Conservation (phyloP, 2,329 filamentous ascomycete genomes). For the Rhynchosporium graminicola region DNA sequence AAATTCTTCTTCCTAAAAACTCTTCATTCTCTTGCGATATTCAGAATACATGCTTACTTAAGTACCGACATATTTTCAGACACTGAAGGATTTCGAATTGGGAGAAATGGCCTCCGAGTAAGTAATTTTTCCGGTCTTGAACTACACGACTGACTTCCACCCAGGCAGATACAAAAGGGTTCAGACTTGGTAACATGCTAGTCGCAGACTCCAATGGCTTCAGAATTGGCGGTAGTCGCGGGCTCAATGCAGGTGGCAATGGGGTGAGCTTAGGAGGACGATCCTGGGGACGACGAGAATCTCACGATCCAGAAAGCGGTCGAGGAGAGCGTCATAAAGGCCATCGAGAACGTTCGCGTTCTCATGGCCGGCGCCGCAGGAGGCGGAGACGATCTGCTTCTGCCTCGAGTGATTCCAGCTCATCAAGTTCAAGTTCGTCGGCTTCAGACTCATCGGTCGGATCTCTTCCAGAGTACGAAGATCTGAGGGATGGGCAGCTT, state of each 20-base stretch:
- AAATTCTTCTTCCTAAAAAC: neutral
- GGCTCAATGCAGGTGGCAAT: slow-evolving; percentile 29
- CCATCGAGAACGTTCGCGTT: slow-evolving; percentile 23
- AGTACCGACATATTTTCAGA: slow-evolving; percentile 14
- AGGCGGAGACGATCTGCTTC: slow-evolving; percentile 25
- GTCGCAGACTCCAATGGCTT: slow-evolving; percentile 47
- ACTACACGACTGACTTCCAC: neutral
- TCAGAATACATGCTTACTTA: neutral
- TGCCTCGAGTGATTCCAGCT: slow-evolving; percentile 34
- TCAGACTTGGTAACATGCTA: slow-evolving; percentile 27
- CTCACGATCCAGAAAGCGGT: slow-evolving; percentile 16
- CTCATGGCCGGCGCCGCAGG: slow-evolving; percentile 20
- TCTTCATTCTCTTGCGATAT: neutral
- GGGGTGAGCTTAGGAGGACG: slow-evolving; percentile 30
- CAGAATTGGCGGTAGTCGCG: slow-evolving; percentile 34
- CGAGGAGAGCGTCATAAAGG: slow-evolving; percentile 23
- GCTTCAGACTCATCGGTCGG: slow-evolving; percentile 47
- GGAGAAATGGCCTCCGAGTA: slow-evolving; percentile 27
- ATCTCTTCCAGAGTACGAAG: slow-evolving; percentile 56
- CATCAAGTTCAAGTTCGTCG: slow-evolving; percentile 42
- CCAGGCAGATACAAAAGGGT: slow-evolving; percentile 21
- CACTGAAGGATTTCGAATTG: slow-evolving; percentile 33
- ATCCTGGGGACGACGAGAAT: slow-evolving; percentile 25
- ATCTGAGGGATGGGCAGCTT: slow-evolving; percentile 51
- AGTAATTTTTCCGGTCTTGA: neutral